phyloP scores from a whole-genome alignment of 176 grass and related monocot genomes.

The Pontederia paniculata region DNA sequence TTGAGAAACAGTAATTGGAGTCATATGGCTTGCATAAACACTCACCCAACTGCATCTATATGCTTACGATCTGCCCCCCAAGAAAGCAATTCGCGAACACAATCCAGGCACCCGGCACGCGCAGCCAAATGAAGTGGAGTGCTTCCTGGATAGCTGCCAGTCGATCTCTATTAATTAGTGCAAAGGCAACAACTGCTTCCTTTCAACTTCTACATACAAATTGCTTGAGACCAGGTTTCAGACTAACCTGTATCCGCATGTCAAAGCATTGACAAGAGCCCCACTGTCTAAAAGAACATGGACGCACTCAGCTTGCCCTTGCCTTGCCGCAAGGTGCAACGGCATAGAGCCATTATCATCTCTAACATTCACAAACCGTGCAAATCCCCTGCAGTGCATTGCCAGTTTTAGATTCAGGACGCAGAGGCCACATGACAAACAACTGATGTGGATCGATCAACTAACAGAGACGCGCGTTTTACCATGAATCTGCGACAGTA shows the following conservation, averaged over 20 bases:
- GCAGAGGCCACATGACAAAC: background rate
- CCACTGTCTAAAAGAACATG: slow-evolving; percentile 10
- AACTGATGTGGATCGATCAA: background rate
- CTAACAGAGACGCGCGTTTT: background rate
- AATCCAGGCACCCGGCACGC: slow-evolving; percentile 8
- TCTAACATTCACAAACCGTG: slow-evolving; percentile 17
- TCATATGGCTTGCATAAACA: background rate
- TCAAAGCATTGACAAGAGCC: slow-evolving; percentile 8
- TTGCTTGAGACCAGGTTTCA: background rate
- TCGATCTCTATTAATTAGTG: background rate
- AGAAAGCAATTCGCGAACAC: slow-evolving; percentile 13
- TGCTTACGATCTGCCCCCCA: slow-evolving; percentile 16
- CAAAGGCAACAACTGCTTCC: background rate
- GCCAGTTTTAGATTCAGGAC: background rate
- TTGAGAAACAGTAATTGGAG: too few species aligned
- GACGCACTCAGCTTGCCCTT: slow-evolving; percentile 6
- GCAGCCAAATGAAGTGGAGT: slow-evolving; percentile 18
- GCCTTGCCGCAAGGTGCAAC: slow-evolving; percentile 14
- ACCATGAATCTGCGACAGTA: slow-evolving; percentile 16
- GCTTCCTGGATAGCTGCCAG: slow-evolving; percentile 12
- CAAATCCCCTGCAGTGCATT: slow-evolving; percentile 6
- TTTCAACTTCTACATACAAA: background rate
- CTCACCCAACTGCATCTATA: slow-evolving; percentile 20
- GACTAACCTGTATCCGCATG: slow-evolving; percentile 8
- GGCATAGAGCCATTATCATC: slow-evolving; percentile 11